Evolutionary conservation across 768 basidiomycete genomes (phyloP), one percentile per base, ranked within the genome.

Genomic region (Xanthoconium purpureum): DNA sequence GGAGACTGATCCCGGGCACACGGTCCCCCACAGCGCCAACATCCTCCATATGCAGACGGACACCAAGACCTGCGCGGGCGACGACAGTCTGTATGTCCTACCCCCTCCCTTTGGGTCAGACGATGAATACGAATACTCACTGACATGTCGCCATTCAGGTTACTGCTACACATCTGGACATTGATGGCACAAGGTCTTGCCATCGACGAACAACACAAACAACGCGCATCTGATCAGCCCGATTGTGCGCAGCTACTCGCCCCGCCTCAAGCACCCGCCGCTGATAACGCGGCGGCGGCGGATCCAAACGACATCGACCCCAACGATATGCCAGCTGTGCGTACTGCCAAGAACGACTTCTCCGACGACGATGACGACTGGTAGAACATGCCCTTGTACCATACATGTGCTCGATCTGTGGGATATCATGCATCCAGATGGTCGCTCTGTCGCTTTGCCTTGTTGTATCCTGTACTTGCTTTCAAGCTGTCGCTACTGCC

Each of bases 11-110:
- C 52, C 71, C 0, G 69, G 67, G 2, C 38, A 60, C 8, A 61
- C 60, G 18, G 62, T 71, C 13, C 68, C 70, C 8, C 54, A 57
- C 4, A 74, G 76, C 12, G 76, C 77, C 29, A 69, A 66, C 20
- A 58, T 63, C 8, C 50, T 82, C 43, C 64, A 58, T 24, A 54
- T 77, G 59, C 61, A 70, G 18, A 64, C 68, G 0, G 67, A 73
- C 33, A 69, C 64, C 24, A 71, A 69, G 10, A 74, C 75, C 60
- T 81, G 80, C 65, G 80, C 80, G 10, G 81, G 80, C 0, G 80
- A 82, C 48, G 81, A 83, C 62, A 78, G 79, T 35, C 71, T 71
- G 81, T 81, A 60, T 65, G 80, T 60, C 11, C 11, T 15, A 17
- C 1, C 14, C 14, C 10, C 18, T 9, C 18, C 42, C 12, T 43